Evolutionary conservation across 768 basidiomycete species (phyloP).

Genomic region (Roridomyces roridus): DNA sequence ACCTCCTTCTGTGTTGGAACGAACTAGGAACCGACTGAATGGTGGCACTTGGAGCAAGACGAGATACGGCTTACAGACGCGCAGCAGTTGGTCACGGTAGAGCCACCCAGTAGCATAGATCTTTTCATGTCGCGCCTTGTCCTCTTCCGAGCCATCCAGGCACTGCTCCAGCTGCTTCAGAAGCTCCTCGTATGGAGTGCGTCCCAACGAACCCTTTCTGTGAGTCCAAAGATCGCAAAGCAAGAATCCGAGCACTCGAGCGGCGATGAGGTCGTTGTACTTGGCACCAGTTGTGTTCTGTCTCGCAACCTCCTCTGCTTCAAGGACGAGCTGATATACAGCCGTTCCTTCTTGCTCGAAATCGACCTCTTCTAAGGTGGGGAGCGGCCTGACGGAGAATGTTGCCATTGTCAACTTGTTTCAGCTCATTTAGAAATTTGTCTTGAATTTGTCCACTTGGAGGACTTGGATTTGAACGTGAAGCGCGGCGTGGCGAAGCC

Average conservation of each 20-base stretch:
- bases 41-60: conserved; percentile 10
- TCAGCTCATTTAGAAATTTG: too few species aligned
- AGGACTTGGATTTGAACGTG: too few species aligned
- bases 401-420: too few species aligned
- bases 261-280: conserved; percentile 20
- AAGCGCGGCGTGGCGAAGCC: too few species aligned
- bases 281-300: too few species aligned
- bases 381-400: too few species aligned
- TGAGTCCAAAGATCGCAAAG: conserved; percentile 20
- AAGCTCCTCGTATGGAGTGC: conserved; percentile 14
- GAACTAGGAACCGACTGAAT: conserved; percentile 14
- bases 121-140: conserved; percentile 1
- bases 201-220: conserved; percentile 6
- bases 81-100: conserved; percentile 14
- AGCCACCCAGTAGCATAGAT: conserved; percentile 5
- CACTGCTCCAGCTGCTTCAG: neutral
- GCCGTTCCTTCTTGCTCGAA: too few species aligned
- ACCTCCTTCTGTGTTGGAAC: conserved; percentile 1
- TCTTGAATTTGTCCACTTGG: too few species aligned
- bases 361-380: too few species aligned
- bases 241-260: conserved; percentile 21
- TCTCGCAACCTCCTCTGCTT: too few species aligned
- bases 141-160: conserved; percentile 5
- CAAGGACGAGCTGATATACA: too few species aligned
- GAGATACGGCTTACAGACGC: neutral